These are phyloP conservation scores for Hypericum perforatum DNA, from an alignment of 345 rosid genomes.

Conservation along the genomic window DNA sequence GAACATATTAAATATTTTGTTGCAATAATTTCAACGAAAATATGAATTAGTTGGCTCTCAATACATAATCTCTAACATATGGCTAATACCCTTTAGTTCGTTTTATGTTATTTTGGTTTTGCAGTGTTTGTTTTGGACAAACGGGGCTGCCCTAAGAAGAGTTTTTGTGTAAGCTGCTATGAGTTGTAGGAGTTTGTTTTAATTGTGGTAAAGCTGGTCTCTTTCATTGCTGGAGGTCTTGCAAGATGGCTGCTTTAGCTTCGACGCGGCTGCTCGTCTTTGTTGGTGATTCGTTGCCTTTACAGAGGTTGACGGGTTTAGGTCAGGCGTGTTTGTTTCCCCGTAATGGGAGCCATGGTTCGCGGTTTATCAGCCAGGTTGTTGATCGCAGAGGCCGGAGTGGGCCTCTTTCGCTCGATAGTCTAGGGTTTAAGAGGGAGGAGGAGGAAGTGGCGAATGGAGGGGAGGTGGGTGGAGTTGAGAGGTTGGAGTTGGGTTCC, in stretches of 20 bases:
- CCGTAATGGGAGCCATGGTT: conserved; percentile 6
- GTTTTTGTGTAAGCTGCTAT: neutral
- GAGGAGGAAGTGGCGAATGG: conserved; percentile 15
- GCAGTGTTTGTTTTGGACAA: too few relatives aligned
- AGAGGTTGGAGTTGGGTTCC: conserved; percentile 8
- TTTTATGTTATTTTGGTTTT: too few relatives aligned
- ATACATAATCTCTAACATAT: too few relatives aligned
- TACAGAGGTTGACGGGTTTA: conserved; percentile 31
- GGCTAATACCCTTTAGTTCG: too few relatives aligned
- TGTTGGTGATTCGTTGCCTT: conserved; percentile 41
- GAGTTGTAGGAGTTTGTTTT: conserved; percentile 1
- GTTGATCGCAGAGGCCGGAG: conserved; percentile 12
- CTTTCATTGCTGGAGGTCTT: neutral
- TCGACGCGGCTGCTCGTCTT: conserved; percentile 59
- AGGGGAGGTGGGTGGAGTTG: conserved; percentile 18
- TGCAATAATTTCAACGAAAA: too few relatives aligned
- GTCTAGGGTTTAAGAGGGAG: conserved; percentile 39
- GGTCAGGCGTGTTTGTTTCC: conserved; percentile 31
- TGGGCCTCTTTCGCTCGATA: conserved; percentile 57
- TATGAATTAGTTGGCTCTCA: too few relatives aligned
- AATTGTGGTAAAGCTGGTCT: neutral
- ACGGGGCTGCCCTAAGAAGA: too few relatives aligned
- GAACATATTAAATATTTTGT: too few relatives aligned
- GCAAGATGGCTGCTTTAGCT: conserved; percentile 38
- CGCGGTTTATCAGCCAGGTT: conserved; percentile 35